These are phyloP conservation scores for Fonsecaea nubica DNA, from an alignment of 2,329 filamentous ascomycete genomes.

Conservation along the genomic window DNA sequence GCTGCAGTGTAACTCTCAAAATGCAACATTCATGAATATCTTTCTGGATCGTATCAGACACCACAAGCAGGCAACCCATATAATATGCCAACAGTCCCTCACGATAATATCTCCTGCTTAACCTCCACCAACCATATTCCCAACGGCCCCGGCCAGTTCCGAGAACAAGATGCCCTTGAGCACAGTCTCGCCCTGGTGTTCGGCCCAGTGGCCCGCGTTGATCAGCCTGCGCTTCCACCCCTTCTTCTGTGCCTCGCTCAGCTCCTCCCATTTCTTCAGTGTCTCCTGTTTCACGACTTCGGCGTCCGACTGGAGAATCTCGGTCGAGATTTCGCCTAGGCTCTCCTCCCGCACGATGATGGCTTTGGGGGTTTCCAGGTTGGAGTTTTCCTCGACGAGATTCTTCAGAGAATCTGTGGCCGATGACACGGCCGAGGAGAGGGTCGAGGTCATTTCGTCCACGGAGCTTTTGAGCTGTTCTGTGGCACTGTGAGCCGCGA, in stretches of 20 bases:
- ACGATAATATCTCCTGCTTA: background rate
- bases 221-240: conserved; percentile 73
- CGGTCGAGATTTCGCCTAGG: conserved; percentile 51
- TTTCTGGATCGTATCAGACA: background rate
- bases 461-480: conserved; percentile 30
- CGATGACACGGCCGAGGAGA: conserved; percentile 21
- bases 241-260: conserved; percentile 66
- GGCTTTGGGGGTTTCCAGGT: conserved; percentile 38
- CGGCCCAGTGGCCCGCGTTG: conserved; percentile 78
- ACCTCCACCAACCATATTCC: conserved; percentile 41
- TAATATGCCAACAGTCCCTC: too few species aligned
- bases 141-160: conserved; percentile 70
- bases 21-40: background rate
- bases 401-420: conserved; percentile 33
- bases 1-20: background rate
- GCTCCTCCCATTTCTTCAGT: conserved; percentile 72
- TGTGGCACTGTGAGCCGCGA: conserved; percentile 28
- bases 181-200: conserved; percentile 76
- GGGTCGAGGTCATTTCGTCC: conserved; percentile 19
- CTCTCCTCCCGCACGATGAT: conserved; percentile 42
- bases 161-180: conserved; percentile 80
- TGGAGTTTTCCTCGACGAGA: conserved; percentile 35
- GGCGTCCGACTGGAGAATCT: conserved; percentile 40
- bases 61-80: too few species aligned
- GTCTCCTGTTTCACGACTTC: conserved; percentile 35